Conservation (phyloP, 164 flowering plant genomes). For the Vitis rupestris region DNA sequence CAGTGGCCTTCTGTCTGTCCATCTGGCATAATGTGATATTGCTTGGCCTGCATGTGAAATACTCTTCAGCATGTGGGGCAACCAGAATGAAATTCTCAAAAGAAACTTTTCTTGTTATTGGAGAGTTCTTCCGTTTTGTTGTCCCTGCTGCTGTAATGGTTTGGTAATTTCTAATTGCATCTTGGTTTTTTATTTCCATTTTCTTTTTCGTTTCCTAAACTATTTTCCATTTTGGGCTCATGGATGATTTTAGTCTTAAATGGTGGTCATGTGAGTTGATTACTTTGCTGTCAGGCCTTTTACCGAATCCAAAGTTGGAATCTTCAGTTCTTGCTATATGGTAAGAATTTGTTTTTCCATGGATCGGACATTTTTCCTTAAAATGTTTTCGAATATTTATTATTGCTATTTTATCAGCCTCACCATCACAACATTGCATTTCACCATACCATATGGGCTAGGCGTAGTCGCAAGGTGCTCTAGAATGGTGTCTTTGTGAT, state of each 20-base stretch:
- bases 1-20: slow-evolving; percentile 2
- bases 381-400: too few relatives aligned
- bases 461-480: slow-evolving; percentile 20
- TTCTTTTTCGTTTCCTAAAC: slow-evolving; percentile 8
- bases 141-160: slow-evolving; percentile 41
- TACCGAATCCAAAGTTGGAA: slow-evolving; percentile 30
- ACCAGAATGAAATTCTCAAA: slow-evolving; percentile 17
- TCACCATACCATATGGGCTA: slow-evolving; percentile 5
- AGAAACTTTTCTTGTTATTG: slow-evolving; percentile 18
- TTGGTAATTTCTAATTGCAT: slow-evolving; percentile 19
- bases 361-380: too few relatives aligned
- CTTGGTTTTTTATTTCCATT: slow-evolving; percentile 10
- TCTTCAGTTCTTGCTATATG: slow-evolving; percentile 26
- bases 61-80: slow-evolving; percentile 17
- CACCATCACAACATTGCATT: neutral
- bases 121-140: slow-evolving; percentile 26
- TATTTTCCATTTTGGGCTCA: slow-evolving; percentile 11
- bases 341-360: too few relatives aligned
- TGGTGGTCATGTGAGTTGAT: slow-evolving; percentile 30
- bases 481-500: neutral
- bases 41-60: neutral
- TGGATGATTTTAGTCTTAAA: slow-evolving; percentile 5
- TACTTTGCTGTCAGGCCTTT: slow-evolving; percentile 25
- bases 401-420: neutral
- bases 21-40: neutral